Base-by-base conservation (phyloP, 2,329 filamentous ascomycete species). In the Claviceps digitariae region DNA sequence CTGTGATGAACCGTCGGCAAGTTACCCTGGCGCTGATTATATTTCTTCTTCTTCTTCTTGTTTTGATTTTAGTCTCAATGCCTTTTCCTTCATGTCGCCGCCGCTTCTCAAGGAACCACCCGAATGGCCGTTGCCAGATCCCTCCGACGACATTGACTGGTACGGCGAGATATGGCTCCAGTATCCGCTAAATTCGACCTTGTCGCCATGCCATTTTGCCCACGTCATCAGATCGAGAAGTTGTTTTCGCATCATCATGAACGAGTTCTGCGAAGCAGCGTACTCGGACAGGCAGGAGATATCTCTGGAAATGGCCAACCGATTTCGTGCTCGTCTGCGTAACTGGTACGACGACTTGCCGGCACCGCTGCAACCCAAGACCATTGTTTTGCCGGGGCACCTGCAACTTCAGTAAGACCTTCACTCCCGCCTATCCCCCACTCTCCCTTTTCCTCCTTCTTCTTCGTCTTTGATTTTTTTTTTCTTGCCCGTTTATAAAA, bases 111-210 rank as follows among this genome's bases (percentile, higher is more conserved):
- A 57, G 29, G 49, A 59, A 3, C 64, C 66, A 0, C 69, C 69
- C 1, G 27, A 50, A 2, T 62, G 60, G 54, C 58, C 56, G 3
- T 55, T 72, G 1, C 69, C 67, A 9, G 60, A 66, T 23, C 56
- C 62, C 0, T 47, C 52, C 3, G 12, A 60, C 1, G 56, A 63
- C 6, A 1, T 56, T 0, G 46, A 50, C 0, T 70, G 63, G 60
- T 71, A 68, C 31, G 66, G 68, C 4, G 69, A 72, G 46, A 57
- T 68, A 2, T 66, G 62, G 61, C 54, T 71, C 0, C 65, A 60
- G 21, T 72, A 72, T 52, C 69, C 69, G 0, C 34, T 60, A 6
- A 58, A 56, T 10, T 47, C 57, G 0, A 55, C 55, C 1, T 58
- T 63, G 1, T 57, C 59, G 7, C 57, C 63, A 0, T 58, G 58